Conservation (phyloP, 2,329 filamentous ascomycete genomes). For the Arachnomyces sp. region DNA sequence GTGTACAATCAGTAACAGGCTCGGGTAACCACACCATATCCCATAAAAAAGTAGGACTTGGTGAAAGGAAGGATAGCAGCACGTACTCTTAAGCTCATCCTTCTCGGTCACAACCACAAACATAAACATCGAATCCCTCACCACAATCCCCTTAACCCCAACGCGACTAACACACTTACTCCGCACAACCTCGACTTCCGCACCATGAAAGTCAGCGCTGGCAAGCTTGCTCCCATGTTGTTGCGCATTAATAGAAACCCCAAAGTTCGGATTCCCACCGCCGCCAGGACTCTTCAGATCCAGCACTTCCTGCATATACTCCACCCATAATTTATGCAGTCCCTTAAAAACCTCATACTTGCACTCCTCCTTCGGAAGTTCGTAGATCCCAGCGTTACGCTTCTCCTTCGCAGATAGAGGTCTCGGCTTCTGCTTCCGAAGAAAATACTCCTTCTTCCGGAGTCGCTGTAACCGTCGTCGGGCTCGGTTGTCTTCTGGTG, state of each 20-base stretch:
- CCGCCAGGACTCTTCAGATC: constrained; percentile 41
- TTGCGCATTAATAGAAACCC: constrained; percentile 46
- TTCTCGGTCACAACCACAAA: constrained; percentile 73
- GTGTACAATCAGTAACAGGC: constrained; percentile 1
- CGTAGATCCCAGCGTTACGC: constrained; percentile 62
- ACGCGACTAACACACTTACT: constrained; percentile 75
- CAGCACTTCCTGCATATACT: constrained; percentile 76
- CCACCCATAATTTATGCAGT: constrained; percentile 69
- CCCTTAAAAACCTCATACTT: constrained; percentile 71
- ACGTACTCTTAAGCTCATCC: constrained; percentile 59
- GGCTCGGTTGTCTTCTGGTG: constrained; percentile 42
- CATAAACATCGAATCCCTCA: constrained; percentile 77
- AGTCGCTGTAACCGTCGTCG: constrained; percentile 45
- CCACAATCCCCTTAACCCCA: constrained; percentile 75
- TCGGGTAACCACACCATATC: too few species aligned
- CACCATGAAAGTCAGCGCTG: constrained; percentile 86
- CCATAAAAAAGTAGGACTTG: neutral
- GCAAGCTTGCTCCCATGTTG: constrained; percentile 54
- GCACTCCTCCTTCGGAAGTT: constrained; percentile 59
- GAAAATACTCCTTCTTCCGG: constrained; percentile 39
- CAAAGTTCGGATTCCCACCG: constrained; percentile 12
- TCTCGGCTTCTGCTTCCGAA: constrained; percentile 46
- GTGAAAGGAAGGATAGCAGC: neutral
- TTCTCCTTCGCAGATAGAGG: constrained; percentile 76
- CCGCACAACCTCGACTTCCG: constrained; percentile 70